Base-by-base conservation (phyloP, 495 filamentous ascomycete species). In the Xylaria intraflava region DNA sequence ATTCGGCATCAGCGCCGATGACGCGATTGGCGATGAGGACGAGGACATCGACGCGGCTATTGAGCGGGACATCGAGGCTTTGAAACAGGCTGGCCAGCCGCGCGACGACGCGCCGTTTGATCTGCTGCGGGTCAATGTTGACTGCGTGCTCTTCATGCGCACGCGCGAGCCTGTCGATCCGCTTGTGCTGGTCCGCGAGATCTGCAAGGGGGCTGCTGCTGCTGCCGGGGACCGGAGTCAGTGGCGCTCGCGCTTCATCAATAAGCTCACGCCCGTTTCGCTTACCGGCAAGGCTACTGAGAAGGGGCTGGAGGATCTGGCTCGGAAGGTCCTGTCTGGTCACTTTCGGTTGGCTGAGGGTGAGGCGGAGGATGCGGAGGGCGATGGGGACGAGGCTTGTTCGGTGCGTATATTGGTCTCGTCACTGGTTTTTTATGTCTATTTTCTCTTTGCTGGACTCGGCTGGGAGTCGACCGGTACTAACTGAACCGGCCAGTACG, bases 41-140 rank as follows among this genome's bases (percentile, higher is more conserved):
- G 73, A 76, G 30, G 89, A 95, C 56, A 93, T 98, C 62, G 93
- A 95, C 61, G 78, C 81, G 0, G 82, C 88, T 38, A 95, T 96
- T 56, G 70, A 79, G 67, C 86, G 82, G 60, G 93, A 96, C 68
- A 69, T 95, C 6, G 80, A 77, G 11, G 79, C 72, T 0, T 71
- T 95, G 53, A 81, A 82, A 35, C 73, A 80, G 43, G 72, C 69
- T 51, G 65, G 56, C 56, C 69, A 72, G 62, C 64, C 69, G n/a
- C n/a, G n/a, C 12, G 58, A 64, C 55, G 65, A 65, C 63, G 65
- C 69, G 55, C 48, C 60, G 59, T 94, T 87, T 66, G 79, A 71
- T 49, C 72, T 79, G 3, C 74, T 95, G 33, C 83, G 78, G 55
- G 64, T 94, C 50, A 84, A 91, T 44, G 78, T 90, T 35, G 82